Evolutionary conservation across 2,329 filamentous ascomycete species (phyloP).

Genomic region (Fusarium nisikadoi): DNA sequence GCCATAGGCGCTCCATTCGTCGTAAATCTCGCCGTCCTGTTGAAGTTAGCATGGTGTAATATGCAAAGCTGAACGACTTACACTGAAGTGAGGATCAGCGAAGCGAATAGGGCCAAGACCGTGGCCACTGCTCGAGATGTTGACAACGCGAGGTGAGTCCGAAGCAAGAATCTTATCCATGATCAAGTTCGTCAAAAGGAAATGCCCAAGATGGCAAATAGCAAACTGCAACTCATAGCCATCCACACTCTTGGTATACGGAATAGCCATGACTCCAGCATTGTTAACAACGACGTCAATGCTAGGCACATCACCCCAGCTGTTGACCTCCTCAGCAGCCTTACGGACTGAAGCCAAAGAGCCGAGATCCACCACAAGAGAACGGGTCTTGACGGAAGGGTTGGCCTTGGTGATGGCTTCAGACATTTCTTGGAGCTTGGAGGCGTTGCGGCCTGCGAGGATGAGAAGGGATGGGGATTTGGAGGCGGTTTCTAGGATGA

Average conservation of each 20-base stretch:
- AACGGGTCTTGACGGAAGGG: slow-evolving; percentile 48
- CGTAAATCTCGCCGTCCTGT: slow-evolving; percentile 46
- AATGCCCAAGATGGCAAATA: slow-evolving; percentile 59
- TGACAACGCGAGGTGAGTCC: slow-evolving; percentile 52
- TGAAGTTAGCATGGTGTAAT: slow-evolving; percentile 27
- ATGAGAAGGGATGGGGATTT: slow-evolving; percentile 56
- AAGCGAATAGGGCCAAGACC: slow-evolving; percentile 47
- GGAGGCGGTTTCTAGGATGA: slow-evolving; percentile 52
- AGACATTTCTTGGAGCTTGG: slow-evolving; percentile 54
- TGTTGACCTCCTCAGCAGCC: slow-evolving; percentile 51
- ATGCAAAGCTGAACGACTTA: slow-evolving; percentile 17
- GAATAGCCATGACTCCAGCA: slow-evolving; percentile 55
- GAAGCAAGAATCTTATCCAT: slow-evolving; percentile 55
- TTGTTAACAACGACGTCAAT: slow-evolving; percentile 58
- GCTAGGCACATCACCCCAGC: slow-evolving; percentile 45
- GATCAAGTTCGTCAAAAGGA: slow-evolving; percentile 57
- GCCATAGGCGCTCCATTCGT: slow-evolving; percentile 50
- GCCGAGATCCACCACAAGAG: slow-evolving; percentile 53
- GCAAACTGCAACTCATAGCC: slow-evolving; percentile 57
- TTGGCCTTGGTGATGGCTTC: slow-evolving; percentile 48
- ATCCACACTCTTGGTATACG: slow-evolving; percentile 47
- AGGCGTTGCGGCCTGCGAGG: slow-evolving; percentile 56
- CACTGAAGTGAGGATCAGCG: slow-evolving; percentile 48
- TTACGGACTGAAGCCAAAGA: slow-evolving; percentile 53
- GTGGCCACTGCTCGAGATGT: slow-evolving; percentile 51